These are phyloP conservation scores for Fraxinus paxiana DNA, from an alignment of 305 asterid genomes.

Conservation along the genomic window DNA sequence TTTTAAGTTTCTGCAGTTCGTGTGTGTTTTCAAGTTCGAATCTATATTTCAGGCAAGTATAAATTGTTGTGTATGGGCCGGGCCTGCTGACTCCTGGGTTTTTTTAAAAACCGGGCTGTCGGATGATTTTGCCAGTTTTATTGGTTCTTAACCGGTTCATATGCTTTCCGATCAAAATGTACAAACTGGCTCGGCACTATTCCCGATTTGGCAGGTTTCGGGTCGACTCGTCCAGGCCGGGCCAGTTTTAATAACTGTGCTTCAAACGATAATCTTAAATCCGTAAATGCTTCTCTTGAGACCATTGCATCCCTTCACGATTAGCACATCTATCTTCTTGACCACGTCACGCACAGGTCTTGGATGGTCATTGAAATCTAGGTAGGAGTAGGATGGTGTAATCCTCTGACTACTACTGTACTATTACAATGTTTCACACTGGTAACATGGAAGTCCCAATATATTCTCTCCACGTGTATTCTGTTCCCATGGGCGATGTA, in stretches of 20 bases:
- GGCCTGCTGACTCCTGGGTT: neutral
- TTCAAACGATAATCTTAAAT: neutral
- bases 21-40: neutral
- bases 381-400: neutral
- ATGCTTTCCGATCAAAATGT: neutral
- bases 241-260: neutral
- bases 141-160: neutral
- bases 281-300: neutral
- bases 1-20: neutral
- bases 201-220: neutral
- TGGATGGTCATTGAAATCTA: neutral
- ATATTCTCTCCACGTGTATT: neutral
- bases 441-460: neutral
- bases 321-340: slow-evolving; percentile 4
- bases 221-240: neutral
- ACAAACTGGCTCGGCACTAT: neutral
- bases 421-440: neutral
- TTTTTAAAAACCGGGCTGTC: neutral
- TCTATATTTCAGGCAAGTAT: neutral
- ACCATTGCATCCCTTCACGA: neutral
- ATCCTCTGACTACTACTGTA: neutral
- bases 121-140: neutral
- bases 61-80: neutral
- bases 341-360: neutral
- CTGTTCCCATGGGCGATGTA: slow-evolving; percentile 1